Evolutionary conservation across 1,139 yeast species (phyloP), one percentile per base, ranked within the genome.

Genomic region (Entelexis sorbosivorans): DNA sequence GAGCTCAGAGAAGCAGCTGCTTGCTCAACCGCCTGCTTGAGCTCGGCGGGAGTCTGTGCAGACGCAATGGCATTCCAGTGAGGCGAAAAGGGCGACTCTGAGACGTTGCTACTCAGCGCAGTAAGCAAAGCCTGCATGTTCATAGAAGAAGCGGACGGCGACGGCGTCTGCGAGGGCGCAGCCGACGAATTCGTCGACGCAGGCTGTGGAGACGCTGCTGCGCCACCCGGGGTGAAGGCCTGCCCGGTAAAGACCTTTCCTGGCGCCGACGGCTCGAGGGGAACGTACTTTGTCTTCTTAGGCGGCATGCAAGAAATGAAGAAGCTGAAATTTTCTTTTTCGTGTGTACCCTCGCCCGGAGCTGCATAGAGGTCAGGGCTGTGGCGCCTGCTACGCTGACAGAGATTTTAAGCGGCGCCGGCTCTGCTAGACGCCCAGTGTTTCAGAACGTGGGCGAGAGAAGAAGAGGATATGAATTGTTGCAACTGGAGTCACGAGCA

Each of bases 101-200:
- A 76, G 57, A 88, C 69, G 60, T 82, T 84, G 55, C 75, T 74
- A 63, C 87, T 72, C 10, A 91, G 84, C n/a, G 84, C 75, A 17
- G 42, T 51, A 55, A 77, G 78, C 55, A 88, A 71, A 10, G 91
- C 82, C 10, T 84, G 68, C 58, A 85, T 71, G 6, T 95, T 85
- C 11, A 89, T 76, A 22, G 52, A 46, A 16, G 60, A 57, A 10
- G 50, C 24, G 17, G 55, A 44, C 20, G 57, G 56, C 24, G 55
- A 50, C 19, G 45, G 50, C 14, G 51, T 39, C 14, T 40, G 38
- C 20, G 56, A 50, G 6, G 52, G 33, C 20, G 49, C 46, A 10
- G 50, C 44, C 26, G 53, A 50, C 2, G 36, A 20, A 10, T 40
- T 19, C 14, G 45, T 17, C 32, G 53, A 38, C 22, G 32, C 14